phyloP scores from a whole-genome alignment of 2,329 filamentous ascomycete species.

The Cyphellophora attinorum region DNA sequence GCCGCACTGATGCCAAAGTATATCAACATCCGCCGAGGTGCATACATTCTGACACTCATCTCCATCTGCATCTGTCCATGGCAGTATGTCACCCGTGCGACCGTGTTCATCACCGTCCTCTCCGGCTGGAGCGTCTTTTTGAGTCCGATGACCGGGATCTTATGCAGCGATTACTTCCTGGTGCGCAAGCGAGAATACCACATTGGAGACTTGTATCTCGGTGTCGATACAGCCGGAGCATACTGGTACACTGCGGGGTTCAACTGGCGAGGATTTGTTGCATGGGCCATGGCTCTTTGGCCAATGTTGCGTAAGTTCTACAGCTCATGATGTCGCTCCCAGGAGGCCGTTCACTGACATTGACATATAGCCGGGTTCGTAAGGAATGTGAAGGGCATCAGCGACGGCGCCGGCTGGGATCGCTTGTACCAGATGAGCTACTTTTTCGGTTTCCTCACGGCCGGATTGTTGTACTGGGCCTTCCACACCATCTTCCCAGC shows the following conservation, averaged over 20 bases:
- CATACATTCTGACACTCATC: not conserved
- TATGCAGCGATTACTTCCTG: not conserved
- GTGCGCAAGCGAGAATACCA: not conserved
- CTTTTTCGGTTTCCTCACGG: too few relatives aligned
- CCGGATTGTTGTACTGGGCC: too few relatives aligned
- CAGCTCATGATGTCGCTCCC: not conserved
- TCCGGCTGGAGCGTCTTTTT: not conserved
- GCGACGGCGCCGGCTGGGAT: too few relatives aligned
- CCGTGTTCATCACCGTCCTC: not conserved
- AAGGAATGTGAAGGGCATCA: too few relatives aligned
- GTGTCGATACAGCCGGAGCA: not conserved
- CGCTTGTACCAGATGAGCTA: too few relatives aligned
- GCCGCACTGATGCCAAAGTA: not conserved
- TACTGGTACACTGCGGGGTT: not conserved
- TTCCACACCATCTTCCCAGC: too few relatives aligned
- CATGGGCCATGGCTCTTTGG: not conserved
- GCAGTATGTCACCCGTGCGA: not conserved
- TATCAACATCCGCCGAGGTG: not conserved
- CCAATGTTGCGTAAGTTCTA: not conserved
- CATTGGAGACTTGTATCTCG: not conserved
- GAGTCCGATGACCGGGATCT: not conserved
- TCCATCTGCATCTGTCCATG: not conserved
- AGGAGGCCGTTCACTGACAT: not conserved
- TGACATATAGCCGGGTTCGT: not conserved
- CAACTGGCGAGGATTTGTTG: not conserved